Evolutionary conservation across 2,329 filamentous ascomycete genomes (phyloP).

Genomic region (Colletotrichum orbiculare): DNA sequence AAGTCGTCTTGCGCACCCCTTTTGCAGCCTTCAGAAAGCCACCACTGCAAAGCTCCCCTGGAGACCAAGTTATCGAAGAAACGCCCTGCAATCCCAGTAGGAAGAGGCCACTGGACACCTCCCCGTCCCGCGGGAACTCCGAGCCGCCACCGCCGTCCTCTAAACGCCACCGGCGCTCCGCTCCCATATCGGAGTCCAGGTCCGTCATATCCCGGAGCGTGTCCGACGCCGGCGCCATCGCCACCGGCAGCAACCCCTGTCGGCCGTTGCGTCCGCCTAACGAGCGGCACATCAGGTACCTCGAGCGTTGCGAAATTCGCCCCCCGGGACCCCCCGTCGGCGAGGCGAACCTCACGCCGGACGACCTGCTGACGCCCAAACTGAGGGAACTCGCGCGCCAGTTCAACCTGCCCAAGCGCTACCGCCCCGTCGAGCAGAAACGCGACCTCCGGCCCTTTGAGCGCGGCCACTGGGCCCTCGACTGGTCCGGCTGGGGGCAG

Average conservation of each 20-base stretch:
- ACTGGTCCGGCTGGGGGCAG: constrained; percentile 65
- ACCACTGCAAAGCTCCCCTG: not conserved
- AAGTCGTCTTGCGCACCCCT: constrained; percentile 26
- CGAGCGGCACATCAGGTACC: constrained; percentile 40
- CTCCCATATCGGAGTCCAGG: constrained; percentile 32
- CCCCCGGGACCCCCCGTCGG: constrained; percentile 65
- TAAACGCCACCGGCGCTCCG: constrained; percentile 41
- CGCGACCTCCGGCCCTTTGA: constrained; percentile 69
- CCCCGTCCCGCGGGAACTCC: constrained; percentile 43
- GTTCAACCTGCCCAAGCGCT: constrained; percentile 64
- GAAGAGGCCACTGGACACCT: constrained; percentile 22
- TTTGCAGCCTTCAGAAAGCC: constrained; percentile 24
- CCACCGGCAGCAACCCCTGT: constrained; percentile 33
- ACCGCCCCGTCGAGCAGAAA: constrained; percentile 53
- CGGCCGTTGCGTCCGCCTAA: constrained; percentile 35
- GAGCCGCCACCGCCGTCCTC: constrained; percentile 43
- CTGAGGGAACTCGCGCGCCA: constrained; percentile 64
- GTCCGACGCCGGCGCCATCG: constrained; percentile 46
- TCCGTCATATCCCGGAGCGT: constrained; percentile 44
- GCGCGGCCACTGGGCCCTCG: constrained; percentile 81
- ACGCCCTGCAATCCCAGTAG: constrained; percentile 19
- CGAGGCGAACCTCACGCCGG: constrained; percentile 52
- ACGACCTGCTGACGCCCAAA: constrained; percentile 66
- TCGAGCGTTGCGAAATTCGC: constrained; percentile 58
- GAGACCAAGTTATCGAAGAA: constrained; percentile 27